Evolutionary conservation across 306 rosid genomes (phyloP), one percentile per base, ranked within the genome.

Genomic region (Vicia faba): DNA sequence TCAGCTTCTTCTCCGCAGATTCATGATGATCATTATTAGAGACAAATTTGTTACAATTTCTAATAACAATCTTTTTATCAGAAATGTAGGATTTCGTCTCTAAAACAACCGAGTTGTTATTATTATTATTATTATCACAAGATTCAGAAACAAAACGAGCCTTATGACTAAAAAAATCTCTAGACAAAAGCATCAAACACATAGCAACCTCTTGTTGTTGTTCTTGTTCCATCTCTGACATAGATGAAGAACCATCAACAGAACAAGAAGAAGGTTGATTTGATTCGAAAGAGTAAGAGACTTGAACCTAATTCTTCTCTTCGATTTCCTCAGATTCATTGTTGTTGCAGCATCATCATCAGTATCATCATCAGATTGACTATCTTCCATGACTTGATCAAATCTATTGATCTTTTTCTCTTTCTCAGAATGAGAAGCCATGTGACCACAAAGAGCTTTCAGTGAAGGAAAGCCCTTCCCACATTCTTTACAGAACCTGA

Each of bases 371-470:
- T 23, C 59, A 25, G 56, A 18, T 18, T 18, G 28, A 50, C 13
- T 18, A 50, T 9, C 28, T 2, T 50, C 28, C 26, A 10, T 11
- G 10, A 8, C 44, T 39, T 39, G 13, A 39, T 39, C 15, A 33
- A 33, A 33, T 33, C 38, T 33, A 8, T 71, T 73, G 23, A 61
- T 50, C 45, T 69, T 71, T 61, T 77, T 87, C 16, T 87, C 89
- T 54, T 83, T 89, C 12, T 90, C 96, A 0, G 91, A 84, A 70
- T 89, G 95, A 77, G 80, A 78, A 70, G 92, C 95, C 98, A 92
- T 87, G 83, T 92, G 96, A 55, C 95, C 92, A 80, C 86, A 85
- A 15, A 89, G 85, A 66, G 96, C 92, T 75, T 92, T 89, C 85
- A 80, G 51, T 14, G 96, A 89, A 18, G 83, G 72, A 55, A 92